Evolutionary conservation across 2,329 filamentous ascomycete species (phyloP).

Genomic region (Ophiosphaerella korrae): DNA sequence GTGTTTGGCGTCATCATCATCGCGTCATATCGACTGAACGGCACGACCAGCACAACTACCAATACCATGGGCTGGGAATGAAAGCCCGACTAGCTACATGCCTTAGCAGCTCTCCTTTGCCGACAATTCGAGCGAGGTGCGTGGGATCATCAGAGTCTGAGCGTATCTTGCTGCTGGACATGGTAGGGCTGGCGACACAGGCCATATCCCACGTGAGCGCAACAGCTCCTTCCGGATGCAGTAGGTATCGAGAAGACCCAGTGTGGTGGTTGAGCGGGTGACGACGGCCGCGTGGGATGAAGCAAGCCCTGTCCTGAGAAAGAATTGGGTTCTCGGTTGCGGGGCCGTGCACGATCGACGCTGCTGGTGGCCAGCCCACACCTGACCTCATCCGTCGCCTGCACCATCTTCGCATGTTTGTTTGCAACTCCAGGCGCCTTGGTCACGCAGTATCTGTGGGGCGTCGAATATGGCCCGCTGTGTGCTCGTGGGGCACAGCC

Average conservation of each 20-base stretch:
- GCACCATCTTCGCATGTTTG: not conserved
- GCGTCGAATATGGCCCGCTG: not conserved
- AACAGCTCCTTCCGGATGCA: conserved; percentile 17
- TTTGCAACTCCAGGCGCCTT: not conserved
- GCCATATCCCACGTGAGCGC: not conserved
- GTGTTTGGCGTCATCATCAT: too few species aligned
- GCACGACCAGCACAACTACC: too few species aligned
- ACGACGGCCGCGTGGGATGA: conserved; percentile 12
- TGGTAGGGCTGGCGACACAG: conserved; percentile 5
- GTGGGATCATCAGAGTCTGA: not conserved
- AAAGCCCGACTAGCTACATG: not conserved
- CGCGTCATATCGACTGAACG: too few species aligned
- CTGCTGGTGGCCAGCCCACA: not conserved
- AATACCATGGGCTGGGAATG: not conserved
- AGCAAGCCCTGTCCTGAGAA: conserved; percentile 3
- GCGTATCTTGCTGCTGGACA: not conserved
- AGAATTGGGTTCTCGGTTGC: conserved; percentile 9
- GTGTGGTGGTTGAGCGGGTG: conserved; percentile 13
- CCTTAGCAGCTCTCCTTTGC: not conserved
- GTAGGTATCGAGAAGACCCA: conserved; percentile 27
- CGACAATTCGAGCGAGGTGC: not conserved
- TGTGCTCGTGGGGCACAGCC: too few species aligned
- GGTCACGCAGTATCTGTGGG: not conserved
- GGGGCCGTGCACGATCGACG: conserved; percentile 9
- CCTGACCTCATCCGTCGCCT: conserved; percentile 1